Evolutionary conservation across 1,284 basidiomycete genomes (phyloP).

Genomic region (Veloporphyrellus conicus): DNA sequence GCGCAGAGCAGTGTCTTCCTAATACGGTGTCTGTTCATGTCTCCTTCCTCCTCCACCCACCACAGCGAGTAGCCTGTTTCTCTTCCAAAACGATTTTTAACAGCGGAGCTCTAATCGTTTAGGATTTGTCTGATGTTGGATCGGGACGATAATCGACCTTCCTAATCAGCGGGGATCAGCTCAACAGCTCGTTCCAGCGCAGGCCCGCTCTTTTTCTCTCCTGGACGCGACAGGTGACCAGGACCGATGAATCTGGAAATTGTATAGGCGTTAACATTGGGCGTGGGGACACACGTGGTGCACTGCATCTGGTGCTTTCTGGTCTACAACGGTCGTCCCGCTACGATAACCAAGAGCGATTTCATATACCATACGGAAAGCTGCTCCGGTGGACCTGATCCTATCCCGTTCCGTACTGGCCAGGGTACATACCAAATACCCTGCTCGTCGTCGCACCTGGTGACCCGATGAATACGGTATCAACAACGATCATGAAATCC

Average conservation of each 20-base stretch:
- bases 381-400: slow-evolving; percentile 4
- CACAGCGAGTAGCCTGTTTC: not conserved
- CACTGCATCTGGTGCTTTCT: not conserved
- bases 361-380: not conserved
- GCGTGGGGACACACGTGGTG: slow-evolving; percentile 8
- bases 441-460: not conserved
- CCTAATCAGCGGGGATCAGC: slow-evolving; percentile 14
- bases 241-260: no score
- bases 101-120: slow-evolving; percentile 10
- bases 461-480: not conserved
- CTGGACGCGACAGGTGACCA: not conserved
- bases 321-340: not conserved
- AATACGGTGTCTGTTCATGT: no score
- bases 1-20: no score
- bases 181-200: not conserved
- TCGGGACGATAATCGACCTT: not conserved
- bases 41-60: not conserved
- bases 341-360: not conserved
- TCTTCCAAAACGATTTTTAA: slow-evolving; percentile 12
- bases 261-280: no score
- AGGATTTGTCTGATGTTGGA: slow-evolving; percentile 25
- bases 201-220: not conserved
- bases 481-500: not conserved
- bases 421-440: not conserved
- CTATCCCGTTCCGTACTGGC: slow-evolving; percentile 7